Base-by-base conservation (phyloP, 768 basidiomycete species). In the Mycena belliarum region DNA sequence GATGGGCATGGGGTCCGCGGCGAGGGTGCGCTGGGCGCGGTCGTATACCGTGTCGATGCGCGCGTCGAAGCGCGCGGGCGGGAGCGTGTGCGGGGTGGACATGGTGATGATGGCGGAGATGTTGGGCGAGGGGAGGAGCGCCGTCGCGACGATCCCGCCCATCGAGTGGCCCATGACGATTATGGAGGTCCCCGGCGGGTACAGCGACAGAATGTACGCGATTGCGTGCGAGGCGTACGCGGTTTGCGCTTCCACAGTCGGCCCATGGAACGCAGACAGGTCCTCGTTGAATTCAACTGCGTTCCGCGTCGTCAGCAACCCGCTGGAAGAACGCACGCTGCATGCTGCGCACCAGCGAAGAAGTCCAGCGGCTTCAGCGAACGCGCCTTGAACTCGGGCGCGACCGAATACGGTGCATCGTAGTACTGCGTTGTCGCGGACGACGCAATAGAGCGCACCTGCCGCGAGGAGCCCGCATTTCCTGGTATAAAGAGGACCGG, bases 401-500 rank as follows among this genome's bases (percentile, higher is more conserved):
- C 78, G 37, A 84, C 70, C 21, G 77, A 70, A 58, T 79, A 74
- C 0, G 90, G 93, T 24, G 81, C 77, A 15, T 80, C 74, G 67
- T 83, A 92, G 68, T 83, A 95, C 64, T 95, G 93, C 49, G 91
- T 80, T 0, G 89, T 76, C 6, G 94, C 92, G 11, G 93, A 95
- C 14, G 93, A 94, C 5, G 96, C 96, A 64, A 98, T 94, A 14
- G 93, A 95, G 61, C 97, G 86, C 45, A 92, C 90, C 78, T 98
- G 97, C 63, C 85, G 87, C 32, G 90, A 95, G 2, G 93, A 95
- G 6, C 97, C 97, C 23, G 96, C 96, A 70, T 98, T 98, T 9
- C 97, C 97, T 2, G 97, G 97, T 41, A 98, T 89, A 75, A 98
- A 99, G 26, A 99, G 78, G 26, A 96, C 93, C n/a, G 97, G 97